Conservation (phyloP, 306 rosid genomes). For the Ormosia emarginata region DNA sequence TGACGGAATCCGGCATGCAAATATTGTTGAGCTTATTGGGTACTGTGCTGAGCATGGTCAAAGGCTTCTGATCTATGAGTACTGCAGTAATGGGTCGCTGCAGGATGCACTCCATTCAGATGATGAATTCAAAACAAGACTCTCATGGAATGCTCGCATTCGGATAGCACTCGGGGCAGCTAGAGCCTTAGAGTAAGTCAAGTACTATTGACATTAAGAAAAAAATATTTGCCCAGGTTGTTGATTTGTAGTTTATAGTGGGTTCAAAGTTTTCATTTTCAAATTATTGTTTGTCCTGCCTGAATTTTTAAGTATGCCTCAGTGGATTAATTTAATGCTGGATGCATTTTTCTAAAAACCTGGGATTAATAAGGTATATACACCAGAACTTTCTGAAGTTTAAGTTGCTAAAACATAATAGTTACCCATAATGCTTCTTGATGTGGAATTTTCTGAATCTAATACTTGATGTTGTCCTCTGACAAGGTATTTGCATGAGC, state of each 20-base stretch:
- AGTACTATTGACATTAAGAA: neutral
- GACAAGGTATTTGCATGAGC: slow-evolving; percentile 80
- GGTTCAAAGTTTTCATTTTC: slow-evolving; percentile 2
- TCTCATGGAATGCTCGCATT: slow-evolving; percentile 82
- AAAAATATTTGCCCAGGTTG: neutral
- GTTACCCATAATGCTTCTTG: neutral
- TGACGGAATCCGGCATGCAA: slow-evolving; percentile 76
- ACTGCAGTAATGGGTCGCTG: slow-evolving; percentile 76
- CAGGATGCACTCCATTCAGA: slow-evolving; percentile 74
- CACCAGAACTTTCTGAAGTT: neutral
- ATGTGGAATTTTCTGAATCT: slow-evolving; percentile 20
- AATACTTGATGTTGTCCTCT: slow-evolving; percentile 28
- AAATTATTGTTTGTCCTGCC: neutral
- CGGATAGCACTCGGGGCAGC: slow-evolving; percentile 94
- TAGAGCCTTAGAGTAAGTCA: slow-evolving; percentile 87
- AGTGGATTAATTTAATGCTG: neutral
- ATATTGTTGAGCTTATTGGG: slow-evolving; percentile 75
- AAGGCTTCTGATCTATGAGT: slow-evolving; percentile 81
- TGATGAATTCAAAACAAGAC: slow-evolving; percentile 56
- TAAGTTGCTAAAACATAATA: slow-evolving; percentile 1
- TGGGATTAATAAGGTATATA: neutral
- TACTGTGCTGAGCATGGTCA: slow-evolving; percentile 85
- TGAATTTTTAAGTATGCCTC: neutral
- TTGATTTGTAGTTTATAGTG: neutral
- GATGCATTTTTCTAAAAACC: neutral